Evolutionary conservation across 495 filamentous ascomycete species (phyloP).

Genomic region (Pyronema domesticum): DNA sequence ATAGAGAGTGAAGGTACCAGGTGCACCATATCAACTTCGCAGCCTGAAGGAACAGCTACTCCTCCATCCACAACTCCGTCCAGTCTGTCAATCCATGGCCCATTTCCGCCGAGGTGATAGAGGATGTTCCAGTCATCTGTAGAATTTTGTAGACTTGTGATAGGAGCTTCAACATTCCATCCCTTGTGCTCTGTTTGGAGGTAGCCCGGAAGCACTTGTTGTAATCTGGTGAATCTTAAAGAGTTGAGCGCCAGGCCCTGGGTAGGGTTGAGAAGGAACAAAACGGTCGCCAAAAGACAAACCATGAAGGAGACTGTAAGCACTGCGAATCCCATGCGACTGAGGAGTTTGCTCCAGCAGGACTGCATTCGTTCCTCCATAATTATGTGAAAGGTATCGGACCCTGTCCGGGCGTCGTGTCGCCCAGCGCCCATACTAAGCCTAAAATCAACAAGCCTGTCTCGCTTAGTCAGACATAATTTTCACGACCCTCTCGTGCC

Average conservation of each 20-base stretch:
- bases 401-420: too few species aligned
- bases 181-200: slow-evolving; percentile 14
- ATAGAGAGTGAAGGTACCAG: slow-evolving; percentile 30
- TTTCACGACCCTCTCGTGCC: background rate
- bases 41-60: slow-evolving; percentile 32
- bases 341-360: background rate
- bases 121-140: slow-evolving; percentile 34
- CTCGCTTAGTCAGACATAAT: background rate
- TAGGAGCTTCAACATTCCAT: slow-evolving; percentile 2
- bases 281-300: slow-evolving; percentile 16
- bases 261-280: slow-evolving; percentile 18
- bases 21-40: slow-evolving; percentile 39
- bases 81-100: slow-evolving; percentile 40
- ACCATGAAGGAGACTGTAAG: slow-evolving; percentile 19
- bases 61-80: slow-evolving; percentile 28
- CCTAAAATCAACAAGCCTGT: too few species aligned
- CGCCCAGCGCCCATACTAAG: too few species aligned
- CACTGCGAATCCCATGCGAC: slow-evolving; percentile 20
- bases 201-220: slow-evolving; percentile 9
- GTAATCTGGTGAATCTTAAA: background rate
- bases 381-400: too few species aligned
- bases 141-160: background rate
- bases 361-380: background rate
- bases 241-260: slow-evolving; percentile 15
- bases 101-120: slow-evolving; percentile 41